Percentiles rank a stretch among this genome's conserved stretches.
phyloP scores from a whole-genome alignment of 1,284 basidiomycete species.

The Cystobasidiaceae sp. region DNA sequence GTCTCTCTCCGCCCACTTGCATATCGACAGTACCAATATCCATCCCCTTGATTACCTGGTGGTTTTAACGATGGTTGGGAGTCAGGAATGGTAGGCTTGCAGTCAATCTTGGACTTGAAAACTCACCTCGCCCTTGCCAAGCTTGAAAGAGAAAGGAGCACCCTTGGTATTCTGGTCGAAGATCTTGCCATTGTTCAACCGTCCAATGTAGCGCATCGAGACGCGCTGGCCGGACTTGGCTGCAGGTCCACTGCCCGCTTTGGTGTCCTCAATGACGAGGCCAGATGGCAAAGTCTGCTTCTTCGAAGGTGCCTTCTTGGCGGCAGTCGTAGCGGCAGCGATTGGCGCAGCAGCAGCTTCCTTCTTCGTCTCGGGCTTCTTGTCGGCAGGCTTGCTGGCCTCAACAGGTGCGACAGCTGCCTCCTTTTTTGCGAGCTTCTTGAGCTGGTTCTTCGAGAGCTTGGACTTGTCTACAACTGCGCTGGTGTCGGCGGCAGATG shows the following conservation, averaged over 20 bases:
- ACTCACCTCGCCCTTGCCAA: constrained; percentile 80
- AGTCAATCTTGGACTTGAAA: too few species aligned
- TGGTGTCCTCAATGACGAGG: constrained; percentile 69
- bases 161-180: constrained; percentile 88
- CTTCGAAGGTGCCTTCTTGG: constrained; percentile 36
- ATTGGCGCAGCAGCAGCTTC: constrained; percentile 44
- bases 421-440: constrained; percentile 59
- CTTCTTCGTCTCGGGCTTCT: constrained; percentile 52
- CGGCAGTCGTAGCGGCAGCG: constrained; percentile 39
- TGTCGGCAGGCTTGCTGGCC: constrained; percentile 38
- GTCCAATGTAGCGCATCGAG: constrained; percentile 79
- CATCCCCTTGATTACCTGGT: constrained; percentile 58
- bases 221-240: constrained; percentile 81
- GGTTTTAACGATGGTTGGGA: too few species aligned
- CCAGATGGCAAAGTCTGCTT: constrained; percentile 60
- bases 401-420: constrained; percentile 52
- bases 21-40: constrained; percentile 47
- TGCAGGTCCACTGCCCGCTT: constrained; percentile 67
- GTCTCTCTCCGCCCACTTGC: constrained; percentile 45
- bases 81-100: too few species aligned
- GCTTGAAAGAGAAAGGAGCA: constrained; percentile 77
- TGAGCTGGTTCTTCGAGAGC: constrained; percentile 46
- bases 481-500: constrained; percentile 40
- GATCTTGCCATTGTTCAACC: constrained; percentile 57
- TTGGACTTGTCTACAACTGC: constrained; percentile 41